These are phyloP conservation scores for Populus ilicifolia DNA, from an alignment of 345 rosid species.

Conservation along the genomic window DNA sequence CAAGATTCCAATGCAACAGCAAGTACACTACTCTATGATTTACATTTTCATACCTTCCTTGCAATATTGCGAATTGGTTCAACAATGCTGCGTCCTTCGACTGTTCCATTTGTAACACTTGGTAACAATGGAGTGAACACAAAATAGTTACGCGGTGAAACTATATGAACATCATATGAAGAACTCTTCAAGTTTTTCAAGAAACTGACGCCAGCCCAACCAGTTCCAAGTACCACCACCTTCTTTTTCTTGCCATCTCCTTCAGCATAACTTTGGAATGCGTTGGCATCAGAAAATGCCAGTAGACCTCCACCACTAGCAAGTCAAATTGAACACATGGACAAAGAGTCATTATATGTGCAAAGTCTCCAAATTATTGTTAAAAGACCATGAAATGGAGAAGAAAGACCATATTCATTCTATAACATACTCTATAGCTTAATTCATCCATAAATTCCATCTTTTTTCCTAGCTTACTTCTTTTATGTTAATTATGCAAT, in stretches of 20 bases:
- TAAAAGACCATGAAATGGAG: background rate
- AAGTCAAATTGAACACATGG: background rate
- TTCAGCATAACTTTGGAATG: constrained; percentile 9
- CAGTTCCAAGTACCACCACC: constrained; percentile 76
- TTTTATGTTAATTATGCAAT: no score
- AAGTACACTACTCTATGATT: background rate
- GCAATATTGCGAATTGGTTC: constrained; percentile 68
- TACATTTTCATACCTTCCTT: constrained; percentile 38
- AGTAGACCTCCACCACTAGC: constrained; percentile 21
- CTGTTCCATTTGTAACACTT: constrained; percentile 76
- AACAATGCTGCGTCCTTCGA: constrained; percentile 83
- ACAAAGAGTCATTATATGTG: background rate
- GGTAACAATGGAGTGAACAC: constrained; percentile 84
- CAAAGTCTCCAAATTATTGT: background rate
- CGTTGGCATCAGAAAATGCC: constrained; percentile 21
- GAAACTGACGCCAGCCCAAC: constrained; percentile 82
- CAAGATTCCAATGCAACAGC: background rate
- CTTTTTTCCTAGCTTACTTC: no score
- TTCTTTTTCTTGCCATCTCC: constrained; percentile 47
- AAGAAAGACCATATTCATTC: no score
- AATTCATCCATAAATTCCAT: no score
- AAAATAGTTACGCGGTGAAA: constrained; percentile 76
- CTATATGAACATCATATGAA: constrained; percentile 57
- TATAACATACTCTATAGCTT: no score
- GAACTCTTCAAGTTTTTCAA: constrained; percentile 52